Evolutionary conservation across 257 asterid genomes (phyloP), one percentile per base, ranked within the genome.

Genomic region (Solanum rostratum): DNA sequence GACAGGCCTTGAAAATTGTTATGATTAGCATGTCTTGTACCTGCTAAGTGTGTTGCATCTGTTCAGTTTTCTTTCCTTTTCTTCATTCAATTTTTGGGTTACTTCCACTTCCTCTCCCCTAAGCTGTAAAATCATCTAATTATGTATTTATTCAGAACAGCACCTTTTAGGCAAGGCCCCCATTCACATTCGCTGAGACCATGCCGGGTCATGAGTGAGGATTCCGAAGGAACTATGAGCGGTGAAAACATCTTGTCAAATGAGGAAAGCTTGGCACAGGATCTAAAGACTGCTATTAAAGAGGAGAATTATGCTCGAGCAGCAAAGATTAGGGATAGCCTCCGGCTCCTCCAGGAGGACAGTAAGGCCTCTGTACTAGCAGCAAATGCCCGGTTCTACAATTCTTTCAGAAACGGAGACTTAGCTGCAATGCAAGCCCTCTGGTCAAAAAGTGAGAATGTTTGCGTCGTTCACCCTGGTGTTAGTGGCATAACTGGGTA

Each of bases 391-490:
- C 90, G 89, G 27, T 97, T 95, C 78, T 97, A 97, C 71, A 92
- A 92, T 71, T 89, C 99, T 11, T 97, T 97, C 88, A 92, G 95
- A 88, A 87, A 86, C 0, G 99, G 99, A 18, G 92, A 95, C 85
- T 84, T 94, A 83, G 99, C 95, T 69, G 89, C 98, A 2, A 92
- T 97, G 99, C 95, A 94, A 85, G 87, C 92, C 68, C 93, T 97
- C 45, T 97, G 98, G 97, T 93, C 98, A 3, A 95, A 91, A 85
- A 94, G 95, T 14, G 95, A 93, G 52, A 92, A 93, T 33, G 98
- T 91, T 29, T 95, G 99, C 18, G 98, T 95, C 24, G 99, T 97
- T 46, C 99, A 97, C 88, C 98, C 99, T 0, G 99, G 99, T 39
- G 99, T 97, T 82, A 97, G 98, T 50, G 99, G 99, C 73, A 97